Percentiles rank a stretch among this genome's conserved stretches.
Conservation (phyloP, 306 rosid genomes). For the Neltuma alba region DNA sequence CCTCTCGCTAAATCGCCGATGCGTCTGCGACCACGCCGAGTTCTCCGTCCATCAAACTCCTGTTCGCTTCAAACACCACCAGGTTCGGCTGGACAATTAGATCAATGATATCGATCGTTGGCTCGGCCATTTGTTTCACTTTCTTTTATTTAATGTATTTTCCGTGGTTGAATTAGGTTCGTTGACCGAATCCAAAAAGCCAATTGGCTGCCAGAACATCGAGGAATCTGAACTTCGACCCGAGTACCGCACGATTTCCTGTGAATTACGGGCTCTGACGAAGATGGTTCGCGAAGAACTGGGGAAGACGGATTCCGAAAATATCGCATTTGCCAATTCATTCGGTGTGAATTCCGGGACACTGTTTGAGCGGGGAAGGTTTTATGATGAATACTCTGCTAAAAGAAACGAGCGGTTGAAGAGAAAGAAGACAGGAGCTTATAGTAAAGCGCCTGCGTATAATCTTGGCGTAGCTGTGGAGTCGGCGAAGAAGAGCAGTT, state of each 20-base stretch:
- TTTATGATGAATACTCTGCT: constrained; percentile 84
- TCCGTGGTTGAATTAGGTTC: constrained; percentile 53
- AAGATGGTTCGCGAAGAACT: constrained; percentile 64
- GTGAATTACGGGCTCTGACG: constrained; percentile 60
- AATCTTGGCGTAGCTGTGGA: constrained; percentile 74
- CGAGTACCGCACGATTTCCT: constrained; percentile 73
- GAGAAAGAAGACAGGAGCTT: constrained; percentile 52
- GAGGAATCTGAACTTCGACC: constrained; percentile 64
- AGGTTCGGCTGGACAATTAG: constrained; percentile 38
- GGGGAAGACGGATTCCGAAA: constrained; percentile 36
- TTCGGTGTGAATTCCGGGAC: constrained; percentile 23
- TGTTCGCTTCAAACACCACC: constrained; percentile 64
- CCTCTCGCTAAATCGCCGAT: constrained; percentile 74
- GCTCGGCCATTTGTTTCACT: not conserved
- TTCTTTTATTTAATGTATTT: not conserved
- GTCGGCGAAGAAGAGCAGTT: constrained; percentile 62
- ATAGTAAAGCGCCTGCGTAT: constrained; percentile 33
- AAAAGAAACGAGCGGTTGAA: constrained; percentile 87
- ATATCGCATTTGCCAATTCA: not conserved
- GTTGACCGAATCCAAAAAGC: constrained; percentile 57
- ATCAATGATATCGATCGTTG: not conserved
- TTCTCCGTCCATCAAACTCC: constrained; percentile 48
- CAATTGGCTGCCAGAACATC: constrained; percentile 33
- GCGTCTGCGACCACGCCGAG: constrained; percentile 56
- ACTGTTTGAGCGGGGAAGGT: constrained; percentile 74